These are phyloP conservation scores for Podospora tetraspora DNA, from an alignment of 495 filamentous ascomycete genomes.

Conservation along the genomic window DNA sequence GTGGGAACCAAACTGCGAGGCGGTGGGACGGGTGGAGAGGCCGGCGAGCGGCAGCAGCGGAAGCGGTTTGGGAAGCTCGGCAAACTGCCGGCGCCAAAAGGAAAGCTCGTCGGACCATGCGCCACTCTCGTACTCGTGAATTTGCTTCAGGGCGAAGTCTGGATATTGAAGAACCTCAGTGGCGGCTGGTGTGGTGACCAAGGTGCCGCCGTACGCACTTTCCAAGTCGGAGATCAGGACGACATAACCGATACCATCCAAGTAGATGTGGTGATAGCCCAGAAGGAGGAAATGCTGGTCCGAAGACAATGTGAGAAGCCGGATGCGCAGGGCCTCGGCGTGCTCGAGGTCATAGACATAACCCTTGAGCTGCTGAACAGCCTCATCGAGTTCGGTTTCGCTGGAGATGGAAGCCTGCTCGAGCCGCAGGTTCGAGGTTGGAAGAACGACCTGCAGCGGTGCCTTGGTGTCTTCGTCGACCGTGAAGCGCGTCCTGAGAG, in stretches of 20 bases:
- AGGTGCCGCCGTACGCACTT: conserved; percentile 7
- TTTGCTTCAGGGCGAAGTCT: conserved; percentile 1
- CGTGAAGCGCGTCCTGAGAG: conserved; percentile 34
- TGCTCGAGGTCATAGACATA: conserved; percentile 18
- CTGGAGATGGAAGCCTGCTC: conserved; percentile 4
- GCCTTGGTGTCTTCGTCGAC: conserved; percentile 12
- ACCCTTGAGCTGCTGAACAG: conserved; percentile 8
- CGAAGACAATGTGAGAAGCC: conserved; percentile 13
- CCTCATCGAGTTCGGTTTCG: conserved; percentile 1
- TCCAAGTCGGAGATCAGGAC: conserved; percentile 11
- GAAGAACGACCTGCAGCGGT: conserved; percentile 17
- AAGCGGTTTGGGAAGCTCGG: conserved; percentile 25
- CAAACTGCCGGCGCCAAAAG: conserved; percentile 35
- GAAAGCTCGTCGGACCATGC: conserved; percentile 6
- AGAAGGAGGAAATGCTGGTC: conserved; percentile 20
- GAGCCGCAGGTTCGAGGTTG: conserved; percentile 3
- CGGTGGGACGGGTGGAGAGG: not conserved
- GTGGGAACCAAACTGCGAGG: conserved; percentile 3
- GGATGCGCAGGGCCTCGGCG: conserved; percentile 18
- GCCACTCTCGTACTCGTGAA: conserved; percentile 5
- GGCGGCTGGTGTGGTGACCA: conserved; percentile 3
- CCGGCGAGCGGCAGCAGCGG: conserved; percentile 31
- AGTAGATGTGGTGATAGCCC: conserved; percentile 27
- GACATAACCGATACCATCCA: conserved; percentile 26
- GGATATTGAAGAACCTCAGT: conserved; percentile 8